phyloP scores from a whole-genome alignment of 352 stramenopile species.

The Discostella stelligera region DNA sequence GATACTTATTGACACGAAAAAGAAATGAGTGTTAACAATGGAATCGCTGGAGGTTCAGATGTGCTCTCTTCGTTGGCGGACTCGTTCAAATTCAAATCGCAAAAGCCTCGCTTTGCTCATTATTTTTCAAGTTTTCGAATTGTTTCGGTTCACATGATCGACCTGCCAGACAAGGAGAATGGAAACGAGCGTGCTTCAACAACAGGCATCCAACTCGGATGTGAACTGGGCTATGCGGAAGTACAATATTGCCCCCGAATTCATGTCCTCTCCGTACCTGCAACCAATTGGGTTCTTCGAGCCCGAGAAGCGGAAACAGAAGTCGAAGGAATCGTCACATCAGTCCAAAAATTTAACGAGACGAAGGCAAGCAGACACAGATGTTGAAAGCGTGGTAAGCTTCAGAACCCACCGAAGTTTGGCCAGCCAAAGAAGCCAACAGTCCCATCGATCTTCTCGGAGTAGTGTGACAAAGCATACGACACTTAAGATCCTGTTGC shows the following conservation, averaged over 20 bases:
- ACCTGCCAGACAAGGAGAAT: background rate
- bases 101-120: background rate
- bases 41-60: background rate
- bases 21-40: background rate
- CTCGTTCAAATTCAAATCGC: conserved; percentile 9
- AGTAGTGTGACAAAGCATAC: conserved; percentile 20
- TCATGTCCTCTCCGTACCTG: conserved; percentile 38
- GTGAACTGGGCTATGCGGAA: conserved; percentile 34
- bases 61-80: background rate
- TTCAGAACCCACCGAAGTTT: conserved; percentile 29
- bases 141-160: background rate
- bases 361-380: conserved; percentile 22
- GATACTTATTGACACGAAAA: conserved; percentile 1
- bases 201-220: conserved; percentile 22
- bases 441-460: conserved; percentile 11
- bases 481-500: conserved; percentile 46
- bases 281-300: conserved; percentile 38
- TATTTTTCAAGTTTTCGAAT: conserved; percentile 6
- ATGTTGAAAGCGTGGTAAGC: conserved; percentile 37
- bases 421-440: conserved; percentile 30
- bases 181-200: background rate
- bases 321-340: background rate
- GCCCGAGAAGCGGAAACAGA: conserved; percentile 26
- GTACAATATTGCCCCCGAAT: conserved; percentile 44
- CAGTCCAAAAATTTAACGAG: conserved; percentile 15